A percentile compares a stretch with the other conserved stretches of the same genome.
Conservation (phyloP, 2,329 filamentous ascomycete genomes). For the Claviceps humidiphila region DNA sequence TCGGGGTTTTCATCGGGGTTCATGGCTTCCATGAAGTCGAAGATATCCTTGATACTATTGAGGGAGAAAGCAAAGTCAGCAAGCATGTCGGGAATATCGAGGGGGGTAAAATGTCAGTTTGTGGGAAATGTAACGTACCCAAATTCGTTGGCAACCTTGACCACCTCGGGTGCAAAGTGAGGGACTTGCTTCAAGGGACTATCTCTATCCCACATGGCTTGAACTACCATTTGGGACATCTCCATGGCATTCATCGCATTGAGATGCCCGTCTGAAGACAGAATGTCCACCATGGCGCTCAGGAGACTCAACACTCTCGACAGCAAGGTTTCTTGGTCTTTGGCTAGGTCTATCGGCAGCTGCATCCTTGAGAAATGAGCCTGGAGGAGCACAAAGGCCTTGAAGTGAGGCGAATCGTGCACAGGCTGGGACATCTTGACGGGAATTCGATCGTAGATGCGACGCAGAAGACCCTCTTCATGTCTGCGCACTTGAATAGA, state of each 20-base stretch:
- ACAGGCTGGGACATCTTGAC: conserved; percentile 85
- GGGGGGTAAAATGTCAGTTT: background rate
- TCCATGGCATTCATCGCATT: conserved; percentile 99
- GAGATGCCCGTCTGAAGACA: conserved; percentile 88
- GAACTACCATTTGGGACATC: conserved; percentile 97
- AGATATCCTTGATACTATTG: conserved; percentile 73
- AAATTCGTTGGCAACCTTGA: conserved; percentile 69
- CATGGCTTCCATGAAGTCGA: conserved; percentile 98
- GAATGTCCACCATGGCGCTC: conserved; percentile 84
- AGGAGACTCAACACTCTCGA: conserved; percentile 76
- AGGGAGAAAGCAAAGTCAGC: conserved; percentile 8
- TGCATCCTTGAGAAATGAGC: conserved; percentile 98
- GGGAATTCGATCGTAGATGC: conserved; percentile 86
- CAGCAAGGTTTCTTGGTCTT: conserved; percentile 84
- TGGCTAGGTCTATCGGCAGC: conserved; percentile 84
- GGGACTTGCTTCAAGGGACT: conserved; percentile 96
- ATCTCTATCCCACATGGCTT: conserved; percentile 98
- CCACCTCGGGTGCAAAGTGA: conserved; percentile 72
- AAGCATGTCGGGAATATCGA: conserved; percentile 13
- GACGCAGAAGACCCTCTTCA: conserved; percentile 74
- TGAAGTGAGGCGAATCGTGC: conserved; percentile 94
- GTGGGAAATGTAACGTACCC: conserved; percentile 37
- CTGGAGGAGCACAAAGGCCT: conserved; percentile 91
- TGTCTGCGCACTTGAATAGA: conserved; percentile 87
- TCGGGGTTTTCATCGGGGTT: conserved; percentile 84